These are phyloP conservation scores for Calonectria fujianensis DNA, from an alignment of 2,329 filamentous ascomycete species.

Conservation along the genomic window DNA sequence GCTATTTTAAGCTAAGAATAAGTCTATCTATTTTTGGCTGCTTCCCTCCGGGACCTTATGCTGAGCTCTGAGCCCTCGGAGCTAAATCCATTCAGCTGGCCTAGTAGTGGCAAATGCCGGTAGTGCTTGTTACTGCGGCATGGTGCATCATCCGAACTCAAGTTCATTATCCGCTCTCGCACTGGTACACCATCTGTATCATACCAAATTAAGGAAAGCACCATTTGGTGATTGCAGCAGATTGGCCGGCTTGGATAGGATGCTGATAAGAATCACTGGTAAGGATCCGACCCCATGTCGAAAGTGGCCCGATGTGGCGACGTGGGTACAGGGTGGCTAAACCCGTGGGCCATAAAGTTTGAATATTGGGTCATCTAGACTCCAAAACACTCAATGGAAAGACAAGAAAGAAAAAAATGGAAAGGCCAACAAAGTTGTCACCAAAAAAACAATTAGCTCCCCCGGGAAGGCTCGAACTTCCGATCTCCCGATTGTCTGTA, in stretches of 20 bases:
- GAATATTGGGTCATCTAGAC: no score
- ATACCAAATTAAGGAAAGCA: background rate
- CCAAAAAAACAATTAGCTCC: slow-evolving; percentile 38
- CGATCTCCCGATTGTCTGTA: slow-evolving; percentile 56
- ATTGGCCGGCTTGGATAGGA: background rate
- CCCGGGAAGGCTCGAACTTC: slow-evolving; percentile 57
- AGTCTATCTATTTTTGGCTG: background rate
- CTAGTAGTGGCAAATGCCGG: background rate
- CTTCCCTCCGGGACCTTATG: background rate
- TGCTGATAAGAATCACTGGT: background rate
- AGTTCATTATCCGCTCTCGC: slow-evolving; percentile 8
- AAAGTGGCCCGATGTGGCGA: background rate
- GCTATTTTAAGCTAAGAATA: background rate
- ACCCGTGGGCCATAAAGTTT: no score
- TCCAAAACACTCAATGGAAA: no score
- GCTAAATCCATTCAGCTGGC: background rate
- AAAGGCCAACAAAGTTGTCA: background rate
- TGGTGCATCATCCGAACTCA: slow-evolving; percentile 15
- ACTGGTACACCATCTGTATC: background rate
- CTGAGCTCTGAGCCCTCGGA: background rate
- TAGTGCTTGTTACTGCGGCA: background rate
- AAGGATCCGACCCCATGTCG: background rate
- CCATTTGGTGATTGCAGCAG: background rate
- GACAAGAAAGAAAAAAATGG: background rate
- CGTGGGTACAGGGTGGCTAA: no score